Base-by-base conservation (phyloP, 164 flowering plant species). In the Umbilicus rupestris region DNA sequence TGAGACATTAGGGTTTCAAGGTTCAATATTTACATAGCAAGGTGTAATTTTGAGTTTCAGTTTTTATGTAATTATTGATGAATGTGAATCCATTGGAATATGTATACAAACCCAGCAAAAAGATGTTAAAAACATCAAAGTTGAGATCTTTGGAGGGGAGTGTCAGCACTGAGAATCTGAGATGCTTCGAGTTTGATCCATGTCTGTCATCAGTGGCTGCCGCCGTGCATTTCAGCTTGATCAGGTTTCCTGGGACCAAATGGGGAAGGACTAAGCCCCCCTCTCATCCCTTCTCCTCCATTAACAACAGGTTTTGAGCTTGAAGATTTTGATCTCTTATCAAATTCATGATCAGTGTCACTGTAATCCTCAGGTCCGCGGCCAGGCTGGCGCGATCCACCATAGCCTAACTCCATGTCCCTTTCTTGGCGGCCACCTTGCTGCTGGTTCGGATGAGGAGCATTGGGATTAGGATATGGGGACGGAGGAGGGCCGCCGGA, bases 371-470 rank as follows among this genome's bases (percentile, higher is more conserved):
- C 28, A 26, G 60, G 60, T 7, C 60, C 60, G 0, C 33, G 33
- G 12, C 7, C 24, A 14, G 60, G 33, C 16, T 8, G 58, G 58
- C 5, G 35, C 60, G 60, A 55, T 28, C 60, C 60, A 1, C 33
- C 33, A 7, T 55, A 55, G 16, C 60, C 60, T 15, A 55, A 28
- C 60, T 55, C 60, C 60, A 55, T 55, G 19, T 55, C 60, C 33
- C 16, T 26, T 9, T 26, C 60, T 26, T 26, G 55, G 55, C 20
- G 55, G 24, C 8, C 24, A 26, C 24, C 10, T 47, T n/a, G 55
- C 6, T 47, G 24, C 6, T 26, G 17, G 60, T 55, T 55, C 1
- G 60, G 33, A 28, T 55, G 60, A 26, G 60, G 33, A 55, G 0
- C 22, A 28, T 14, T 55, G 15, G 31, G 55, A 24, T 11, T 7